Evolutionary conservation across 148 eudicot species (phyloP).

Genomic region (Mesembryanthemum crystallinum): DNA sequence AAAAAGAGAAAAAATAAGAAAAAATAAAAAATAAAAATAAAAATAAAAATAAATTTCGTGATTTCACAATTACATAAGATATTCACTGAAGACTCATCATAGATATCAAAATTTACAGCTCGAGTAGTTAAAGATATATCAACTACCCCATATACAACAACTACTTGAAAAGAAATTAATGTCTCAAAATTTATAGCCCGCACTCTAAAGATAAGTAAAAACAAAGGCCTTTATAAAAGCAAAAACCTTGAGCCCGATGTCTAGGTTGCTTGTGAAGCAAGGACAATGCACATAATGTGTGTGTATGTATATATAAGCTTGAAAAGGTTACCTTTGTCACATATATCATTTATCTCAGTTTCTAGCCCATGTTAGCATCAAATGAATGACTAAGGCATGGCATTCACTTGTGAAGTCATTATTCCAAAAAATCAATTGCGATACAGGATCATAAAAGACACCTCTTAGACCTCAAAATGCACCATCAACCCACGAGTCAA

Average conservation of each 20-base stretch:
- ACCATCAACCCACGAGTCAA: too few relatives aligned
- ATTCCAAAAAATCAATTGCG: not conserved
- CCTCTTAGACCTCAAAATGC: not conserved
- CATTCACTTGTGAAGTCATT: not conserved
- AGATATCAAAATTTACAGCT: not conserved
- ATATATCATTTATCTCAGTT: not conserved
- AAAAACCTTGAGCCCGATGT: slow-evolving; percentile 1
- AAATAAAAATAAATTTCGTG: too few relatives aligned
- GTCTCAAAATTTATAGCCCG: not conserved
- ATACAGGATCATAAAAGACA: not conserved
- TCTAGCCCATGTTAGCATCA: not conserved
- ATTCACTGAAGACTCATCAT: not conserved
- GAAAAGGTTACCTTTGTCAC: not conserved
- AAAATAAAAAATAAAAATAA: too few relatives aligned
- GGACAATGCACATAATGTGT: not conserved
- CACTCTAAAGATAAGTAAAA: not conserved
- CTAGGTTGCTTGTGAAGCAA: not conserved
- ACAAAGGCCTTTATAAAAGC: not conserved
- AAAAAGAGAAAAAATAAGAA: too few relatives aligned
- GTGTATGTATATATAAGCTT: not conserved
- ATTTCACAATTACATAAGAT: not conserved
- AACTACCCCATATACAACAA: not conserved
- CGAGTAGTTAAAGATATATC: too few relatives aligned
- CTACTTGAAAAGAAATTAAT: not conserved
- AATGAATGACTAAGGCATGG: not conserved